phyloP scores from a whole-genome alignment of 331 rosid genomes.

The Malus hybrid region DNA sequence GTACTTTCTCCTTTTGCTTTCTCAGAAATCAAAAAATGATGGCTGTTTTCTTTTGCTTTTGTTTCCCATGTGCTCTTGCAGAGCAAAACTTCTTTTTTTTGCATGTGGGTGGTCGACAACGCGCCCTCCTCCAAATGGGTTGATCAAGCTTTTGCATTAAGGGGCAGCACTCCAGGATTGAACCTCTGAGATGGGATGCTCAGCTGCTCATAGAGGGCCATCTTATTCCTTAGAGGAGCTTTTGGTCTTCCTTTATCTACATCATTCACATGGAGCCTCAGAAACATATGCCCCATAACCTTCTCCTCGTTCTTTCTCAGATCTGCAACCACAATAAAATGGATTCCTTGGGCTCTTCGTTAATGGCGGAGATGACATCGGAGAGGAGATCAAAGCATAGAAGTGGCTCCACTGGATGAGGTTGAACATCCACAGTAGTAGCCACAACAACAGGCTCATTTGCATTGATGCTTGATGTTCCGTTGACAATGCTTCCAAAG shows the following conservation, averaged over 20 bases:
- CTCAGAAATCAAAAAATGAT: too few relatives aligned
- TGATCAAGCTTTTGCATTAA: conserved; percentile 13
- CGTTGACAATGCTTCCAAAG: conserved; percentile 71
- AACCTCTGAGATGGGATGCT: conserved; percentile 79
- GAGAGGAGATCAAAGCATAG: too few relatives aligned
- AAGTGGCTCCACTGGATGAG: conserved; percentile 32
- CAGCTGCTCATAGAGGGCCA: conserved; percentile 91
- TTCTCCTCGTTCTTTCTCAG: conserved; percentile 61
- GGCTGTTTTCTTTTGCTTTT: too few relatives aligned
- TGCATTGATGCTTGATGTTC: conserved; percentile 51
- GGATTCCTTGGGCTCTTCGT: too few relatives aligned
- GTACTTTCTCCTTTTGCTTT: too few relatives aligned
- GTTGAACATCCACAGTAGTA: conserved; percentile 32
- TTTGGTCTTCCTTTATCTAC: conserved; percentile 90
- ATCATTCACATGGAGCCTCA: conserved; percentile 84
- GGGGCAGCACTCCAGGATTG: conserved; percentile 31
- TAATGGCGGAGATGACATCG: too few relatives aligned
- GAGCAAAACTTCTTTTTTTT: too few relatives aligned
- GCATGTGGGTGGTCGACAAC: too few relatives aligned
- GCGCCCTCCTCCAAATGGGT: too few relatives aligned
- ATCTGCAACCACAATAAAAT: too few relatives aligned
- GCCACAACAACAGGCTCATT: conserved; percentile 30
- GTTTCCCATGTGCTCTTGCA: too few relatives aligned
- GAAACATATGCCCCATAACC: conserved; percentile 75
- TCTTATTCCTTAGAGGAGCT: conserved; percentile 98